phyloP scores from a whole-genome alignment of 257 asterid genomes.

The Solanum corneliomulleri region DNA sequence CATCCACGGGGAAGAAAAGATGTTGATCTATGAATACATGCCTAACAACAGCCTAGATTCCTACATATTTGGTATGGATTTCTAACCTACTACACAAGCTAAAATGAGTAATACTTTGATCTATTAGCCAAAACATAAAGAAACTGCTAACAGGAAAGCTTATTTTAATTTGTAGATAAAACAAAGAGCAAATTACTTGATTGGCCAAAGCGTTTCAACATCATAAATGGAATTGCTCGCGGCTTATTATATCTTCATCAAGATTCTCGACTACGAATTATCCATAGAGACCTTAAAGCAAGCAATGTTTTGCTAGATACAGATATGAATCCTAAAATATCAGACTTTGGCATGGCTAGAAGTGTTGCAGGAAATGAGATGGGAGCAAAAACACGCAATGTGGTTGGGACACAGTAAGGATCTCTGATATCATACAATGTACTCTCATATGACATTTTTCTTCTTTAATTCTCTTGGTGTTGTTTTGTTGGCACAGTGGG shows the following conservation, averaged over 20 bases:
- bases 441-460: not conserved
- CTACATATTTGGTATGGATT: not conserved
- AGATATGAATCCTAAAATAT: constrained; percentile 24
- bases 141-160: not conserved
- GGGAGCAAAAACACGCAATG: constrained; percentile 19
- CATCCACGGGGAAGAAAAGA: not conserved
- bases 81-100: not conserved
- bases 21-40: not conserved
- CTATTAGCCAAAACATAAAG: not conserved
- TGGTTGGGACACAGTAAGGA: constrained; percentile 21
- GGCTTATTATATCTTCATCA: constrained; percentile 27
- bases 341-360: constrained; percentile 24
- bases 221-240: constrained; percentile 24
- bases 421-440: not conserved
- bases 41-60: not conserved
- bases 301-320: constrained; percentile 20
- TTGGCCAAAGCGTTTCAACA: constrained; percentile 12
- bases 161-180: constrained; percentile 3
- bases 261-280: constrained; percentile 22
- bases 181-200: constrained; percentile 4
- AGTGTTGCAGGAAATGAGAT: constrained; percentile 21
- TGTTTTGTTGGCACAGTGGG: constrained; percentile 7
- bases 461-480: not conserved
- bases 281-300: constrained; percentile 25
- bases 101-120: not conserved